Percentiles rank a stretch among this genome's conserved stretches.
Evolutionary conservation across 176 grass and related monocot genomes (phyloP).

Genomic region (Hordeum marinum): DNA sequence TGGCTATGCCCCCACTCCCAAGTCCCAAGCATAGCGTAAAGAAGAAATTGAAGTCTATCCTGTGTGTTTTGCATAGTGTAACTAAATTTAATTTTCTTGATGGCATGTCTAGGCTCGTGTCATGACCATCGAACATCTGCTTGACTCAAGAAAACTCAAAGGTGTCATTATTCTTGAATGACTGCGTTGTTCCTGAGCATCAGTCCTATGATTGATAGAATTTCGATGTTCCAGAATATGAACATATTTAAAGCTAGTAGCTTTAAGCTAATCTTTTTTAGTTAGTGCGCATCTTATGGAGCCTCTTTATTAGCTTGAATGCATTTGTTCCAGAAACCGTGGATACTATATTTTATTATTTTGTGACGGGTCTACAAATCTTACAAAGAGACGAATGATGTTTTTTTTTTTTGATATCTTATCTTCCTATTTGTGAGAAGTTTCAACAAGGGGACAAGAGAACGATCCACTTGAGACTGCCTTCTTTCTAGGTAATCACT

Average conservation of each 20-base stretch:
- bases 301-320: not conserved
- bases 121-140: not conserved
- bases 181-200: no score
- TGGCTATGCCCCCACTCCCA: no score
- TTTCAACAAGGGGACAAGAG: no score
- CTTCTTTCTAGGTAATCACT: no score
- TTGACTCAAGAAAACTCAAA: not conserved
- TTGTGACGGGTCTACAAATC: not conserved
- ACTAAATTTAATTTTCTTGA: not conserved
- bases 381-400: not conserved
- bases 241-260: not conserved
- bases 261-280: not conserved
- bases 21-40: no score
- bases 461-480: no score
- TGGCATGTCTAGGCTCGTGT: not conserved
- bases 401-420: no score
- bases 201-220: no score
- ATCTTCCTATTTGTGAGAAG: no score
- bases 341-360: not conserved
- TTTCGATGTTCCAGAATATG: not conserved
- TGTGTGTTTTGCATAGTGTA: not conserved
- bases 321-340: not conserved
- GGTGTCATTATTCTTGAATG: no score
- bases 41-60: no score
- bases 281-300: not conserved